phyloP scores from a whole-genome alignment of 164 flowering plant genomes.

The Vitis riparia region DNA sequence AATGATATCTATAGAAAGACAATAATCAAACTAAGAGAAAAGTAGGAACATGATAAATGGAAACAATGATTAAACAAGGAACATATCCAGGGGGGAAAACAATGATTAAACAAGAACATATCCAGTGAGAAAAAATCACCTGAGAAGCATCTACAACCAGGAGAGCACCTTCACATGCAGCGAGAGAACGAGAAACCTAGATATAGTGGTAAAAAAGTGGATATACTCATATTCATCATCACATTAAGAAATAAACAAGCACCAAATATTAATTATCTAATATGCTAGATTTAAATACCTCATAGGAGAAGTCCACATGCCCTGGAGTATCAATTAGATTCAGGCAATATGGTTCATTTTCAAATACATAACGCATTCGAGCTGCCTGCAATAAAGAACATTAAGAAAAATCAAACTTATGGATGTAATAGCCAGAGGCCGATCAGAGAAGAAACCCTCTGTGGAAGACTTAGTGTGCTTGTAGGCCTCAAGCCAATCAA shows the following conservation, averaged over 20 bases:
- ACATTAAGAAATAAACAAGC: not conserved
- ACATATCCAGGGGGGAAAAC: not conserved
- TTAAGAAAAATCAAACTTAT: not conserved
- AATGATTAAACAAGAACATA: not conserved
- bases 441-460: too few species aligned
- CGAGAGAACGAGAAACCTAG: constrained; percentile 97
- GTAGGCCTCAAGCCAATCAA: too few species aligned
- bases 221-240: not conserved
- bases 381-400: constrained; percentile 67
- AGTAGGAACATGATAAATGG: too few species aligned
- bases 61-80: not conserved
- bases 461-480: too few species aligned
- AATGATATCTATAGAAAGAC: not conserved
- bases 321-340: constrained; percentile 98
- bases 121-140: constrained; percentile 34
- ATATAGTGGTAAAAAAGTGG: not conserved
- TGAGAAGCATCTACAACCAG: constrained; percentile 99
- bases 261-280: not conserved
- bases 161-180: constrained; percentile 99
- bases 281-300: constrained; percentile 44
- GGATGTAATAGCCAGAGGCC: too few species aligned
- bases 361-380: constrained; percentile 76
- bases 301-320: constrained; percentile 98
- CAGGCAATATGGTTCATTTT: constrained; percentile 70
- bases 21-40: not conserved